phyloP scores from a whole-genome alignment of 306 rosid species.

The Trifolium pratense region DNA sequence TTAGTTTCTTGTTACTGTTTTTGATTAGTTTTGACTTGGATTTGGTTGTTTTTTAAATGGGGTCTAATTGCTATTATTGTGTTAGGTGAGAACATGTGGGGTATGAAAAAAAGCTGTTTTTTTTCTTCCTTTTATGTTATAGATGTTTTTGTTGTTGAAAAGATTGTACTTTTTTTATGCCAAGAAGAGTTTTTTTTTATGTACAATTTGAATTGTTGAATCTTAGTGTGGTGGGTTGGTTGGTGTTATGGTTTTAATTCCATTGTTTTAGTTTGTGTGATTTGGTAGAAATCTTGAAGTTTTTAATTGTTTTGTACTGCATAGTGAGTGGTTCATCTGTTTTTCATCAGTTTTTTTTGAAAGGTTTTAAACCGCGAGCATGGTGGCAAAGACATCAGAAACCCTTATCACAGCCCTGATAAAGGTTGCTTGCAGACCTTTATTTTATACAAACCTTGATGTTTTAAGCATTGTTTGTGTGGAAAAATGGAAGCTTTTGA shows the following conservation, averaged over 20 bases:
- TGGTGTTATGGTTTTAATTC: slow-evolving; percentile 13
- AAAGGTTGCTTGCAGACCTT: not conserved
- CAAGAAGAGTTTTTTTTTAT: slow-evolving; percentile 36
- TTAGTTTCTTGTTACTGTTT: not conserved
- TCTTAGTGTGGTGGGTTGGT: slow-evolving; percentile 23
- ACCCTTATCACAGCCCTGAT: not conserved
- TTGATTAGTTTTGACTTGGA: slow-evolving; percentile 40
- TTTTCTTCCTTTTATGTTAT: not conserved
- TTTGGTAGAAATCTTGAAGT: slow-evolving; percentile 24
- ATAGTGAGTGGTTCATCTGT: slow-evolving; percentile 28
- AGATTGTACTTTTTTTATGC: slow-evolving; percentile 19
- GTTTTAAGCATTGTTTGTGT: slow-evolving; percentile 2
- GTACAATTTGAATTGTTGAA: slow-evolving; percentile 7
- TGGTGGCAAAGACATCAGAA: not conserved
- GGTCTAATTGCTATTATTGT: slow-evolving; percentile 5
- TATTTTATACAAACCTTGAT: not conserved
- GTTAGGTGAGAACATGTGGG: slow-evolving; percentile 43
- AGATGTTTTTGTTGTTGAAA: slow-evolving; percentile 15
- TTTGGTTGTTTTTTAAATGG: not conserved
- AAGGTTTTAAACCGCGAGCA: not conserved
- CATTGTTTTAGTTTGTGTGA: not conserved
- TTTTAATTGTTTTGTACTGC: slow-evolving; percentile 33
- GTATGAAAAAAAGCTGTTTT: not conserved
- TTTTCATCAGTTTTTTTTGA: not conserved
- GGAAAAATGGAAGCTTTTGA: slow-evolving; percentile 23